Base-by-base conservation (phyloP, 2,329 filamentous ascomycete genomes). In the Diplodia intermedia region DNA sequence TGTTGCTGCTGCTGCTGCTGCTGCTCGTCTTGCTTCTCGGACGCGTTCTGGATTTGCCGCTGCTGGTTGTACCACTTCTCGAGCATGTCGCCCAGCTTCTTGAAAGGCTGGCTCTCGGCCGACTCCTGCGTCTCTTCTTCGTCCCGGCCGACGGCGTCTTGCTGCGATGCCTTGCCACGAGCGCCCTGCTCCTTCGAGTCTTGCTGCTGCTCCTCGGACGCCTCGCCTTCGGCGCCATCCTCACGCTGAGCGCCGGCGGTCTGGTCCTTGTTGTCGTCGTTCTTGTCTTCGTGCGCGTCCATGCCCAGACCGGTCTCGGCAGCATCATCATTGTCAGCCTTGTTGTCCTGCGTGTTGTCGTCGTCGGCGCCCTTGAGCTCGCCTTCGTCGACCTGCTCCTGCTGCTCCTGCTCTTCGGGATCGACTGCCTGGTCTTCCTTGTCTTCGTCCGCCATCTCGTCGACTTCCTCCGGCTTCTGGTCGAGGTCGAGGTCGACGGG, bases 11-110 rank as follows among this genome's bases (percentile, higher is more conserved):
- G 75, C 61, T 83, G 81, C 71, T 63, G 81, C 71, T 87, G 80
- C 38, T 86, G 83, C 6, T 63, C 60, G 23, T 85, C 79, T 14
- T 85, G 82, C 56, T 88, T 84, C 47, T 52, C 60, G 2, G 69
- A 74, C 3, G 79, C 74, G 38, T 82, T 78, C 14, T 77, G 79
- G 73, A 99, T 98, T 70, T 97, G 91, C 56, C 88, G 88, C 74
- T 96, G 92, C 75, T 93, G 92, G 69, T 92, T 88, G 78, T 98
- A 94, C 92, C 94, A 99, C 73, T 90, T 88, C 78, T 98, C 94
- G 38, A 99, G 84, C 6, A 93, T 91, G 81, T 99, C 93, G 26
- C 95, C 95, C 36, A 99, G 87, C 75, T 97, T 96, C 81, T 95
- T 95, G 85, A 97, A 97, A 1, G 93, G 91, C 72, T 95, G 88